Evolutionary conservation across 306 rosid species (phyloP), one percentile per base, ranked within the genome.

Genomic region (Medicago arabica): DNA sequence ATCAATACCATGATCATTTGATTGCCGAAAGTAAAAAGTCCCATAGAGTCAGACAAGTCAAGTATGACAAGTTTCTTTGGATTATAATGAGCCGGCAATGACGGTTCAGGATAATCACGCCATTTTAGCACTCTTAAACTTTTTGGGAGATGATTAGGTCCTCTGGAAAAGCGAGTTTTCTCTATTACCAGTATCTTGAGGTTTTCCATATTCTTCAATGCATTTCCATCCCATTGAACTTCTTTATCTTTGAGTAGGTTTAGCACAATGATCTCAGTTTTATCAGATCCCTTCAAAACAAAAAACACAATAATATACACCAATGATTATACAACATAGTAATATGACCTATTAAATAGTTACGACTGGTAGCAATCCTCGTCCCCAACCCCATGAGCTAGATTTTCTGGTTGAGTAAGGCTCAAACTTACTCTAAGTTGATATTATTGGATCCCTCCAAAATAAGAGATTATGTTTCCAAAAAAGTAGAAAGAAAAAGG

Each of bases 221-320:
- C 57, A 50, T 50, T 50, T 50, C 57, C 57, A 50, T n/a, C 19
- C 57, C 57, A 50, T 50, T 50, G 19, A 17, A 50, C 57, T 50
- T 50, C 19, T n/a, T 50, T 50, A 50, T 50, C 63, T 57, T 59
- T 23, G 39, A 23, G 17, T 4, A 25, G 65, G 16, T 15, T 38
- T 59, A 59, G 40, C 38, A 23, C 25, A 38, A 59, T 25, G 65
- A 59, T 13, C 16, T 59, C 65, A 23, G 39, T 23, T 25, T 59
- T 59, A 59, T 59, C 39, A 59, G 65, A 59, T 59, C 65, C 39
- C 65, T 59, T 59, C 16, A 59, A 11, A 23, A 23, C 16, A 7
- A 59, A 59, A 25, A 59, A 1, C 39, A 59, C 15, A 12, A 12
- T 13, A 46, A 9, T 43, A 43, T 47, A 47, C 53, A 47, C 53